Evolutionary conservation across 768 basidiomycete genomes (phyloP), one percentile per base, ranked within the genome.

Genomic region (Cyclocybe cylindracea): DNA sequence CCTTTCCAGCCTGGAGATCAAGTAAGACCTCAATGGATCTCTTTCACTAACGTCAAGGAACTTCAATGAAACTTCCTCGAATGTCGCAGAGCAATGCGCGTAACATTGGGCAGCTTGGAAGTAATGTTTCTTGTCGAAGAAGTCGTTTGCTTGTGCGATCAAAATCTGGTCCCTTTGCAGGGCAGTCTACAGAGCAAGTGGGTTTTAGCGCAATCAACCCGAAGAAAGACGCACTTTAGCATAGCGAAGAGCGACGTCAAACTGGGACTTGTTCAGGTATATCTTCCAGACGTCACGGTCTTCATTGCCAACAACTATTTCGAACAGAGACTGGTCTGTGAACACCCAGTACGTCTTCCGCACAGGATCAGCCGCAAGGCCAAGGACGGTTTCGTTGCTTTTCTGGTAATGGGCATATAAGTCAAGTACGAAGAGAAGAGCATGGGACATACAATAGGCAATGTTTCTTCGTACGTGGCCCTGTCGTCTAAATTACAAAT

Each of bases 241-340:
- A 70, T 91, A 91, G 50, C 79, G 76, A 48, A 96, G 69, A 0
- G 96, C 92, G 0, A 79, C 68, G n/a, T 91, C 88, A 58, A 84
- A 94, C 47, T 87, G 81, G 2, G 79, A 83, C 60, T 89, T 84
- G 47, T 86, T 82, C 7, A 98, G 77, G 67, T 91, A 93, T 48
- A 94, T 86, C 62, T 85, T 85, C 97, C 97, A 99, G 7, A 99
- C 86, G 64, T 98, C 91, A 9, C 95, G 82, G 62, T 91, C 90
- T 72, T 99, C 97, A 60, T 95, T 93, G 7, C 78, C 78, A 9
- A 91, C 78, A 5, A 87, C 83, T 19, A 99, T 71, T 62, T 99
- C 97, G 60, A 91, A 94, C 14, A 99, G 78, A 0, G 91, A 89
- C 54, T 86, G 84, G 57, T 91, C 86, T 0, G 95, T 95, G 64